Percentiles rank a stretch among this genome's conserved stretches.
Evolutionary conservation across 164 flowering plant genomes (phyloP).

Genomic region (Echeveria elegans): DNA sequence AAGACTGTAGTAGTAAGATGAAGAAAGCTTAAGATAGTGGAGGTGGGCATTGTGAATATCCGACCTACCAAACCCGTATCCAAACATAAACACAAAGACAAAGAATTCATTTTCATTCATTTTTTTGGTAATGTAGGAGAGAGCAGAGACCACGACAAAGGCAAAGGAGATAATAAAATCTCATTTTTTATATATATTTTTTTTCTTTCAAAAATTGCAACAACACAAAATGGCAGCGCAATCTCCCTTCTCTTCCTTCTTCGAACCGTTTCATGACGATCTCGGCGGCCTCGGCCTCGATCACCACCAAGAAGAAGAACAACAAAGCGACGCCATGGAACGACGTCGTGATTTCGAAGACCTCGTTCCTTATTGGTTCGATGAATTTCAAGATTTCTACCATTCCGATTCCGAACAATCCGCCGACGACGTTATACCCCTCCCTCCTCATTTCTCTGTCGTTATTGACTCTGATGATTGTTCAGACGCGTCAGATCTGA

Average conservation of each 20-base stretch:
- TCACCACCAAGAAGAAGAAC: no score
- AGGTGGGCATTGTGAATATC: no score
- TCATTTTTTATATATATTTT: no score
- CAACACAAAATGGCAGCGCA: not conserved
- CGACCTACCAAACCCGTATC: no score
- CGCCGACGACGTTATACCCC: not conserved
- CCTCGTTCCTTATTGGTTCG: not conserved
- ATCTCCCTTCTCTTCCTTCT: not conserved
- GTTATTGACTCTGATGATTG: not conserved
- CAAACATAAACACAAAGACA: no score
- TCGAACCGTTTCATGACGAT: not conserved
- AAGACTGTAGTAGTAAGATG: no score
- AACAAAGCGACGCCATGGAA: not conserved
- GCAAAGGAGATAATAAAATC: no score
- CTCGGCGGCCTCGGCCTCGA: no score
- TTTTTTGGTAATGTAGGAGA: no score
- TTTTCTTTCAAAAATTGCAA: not conserved
- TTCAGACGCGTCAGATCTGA: not conserved
- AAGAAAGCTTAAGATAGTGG: no score
- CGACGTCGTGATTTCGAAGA: not conserved
- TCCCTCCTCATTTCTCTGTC: constrained; percentile 1
- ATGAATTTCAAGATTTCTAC: not conserved
- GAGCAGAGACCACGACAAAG: no score
- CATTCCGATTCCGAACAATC: not conserved
- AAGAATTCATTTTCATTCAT: no score